Evolutionary conservation across 345 rosid species (phyloP).

Genomic region (Eucalyptus erythrocorys): DNA sequence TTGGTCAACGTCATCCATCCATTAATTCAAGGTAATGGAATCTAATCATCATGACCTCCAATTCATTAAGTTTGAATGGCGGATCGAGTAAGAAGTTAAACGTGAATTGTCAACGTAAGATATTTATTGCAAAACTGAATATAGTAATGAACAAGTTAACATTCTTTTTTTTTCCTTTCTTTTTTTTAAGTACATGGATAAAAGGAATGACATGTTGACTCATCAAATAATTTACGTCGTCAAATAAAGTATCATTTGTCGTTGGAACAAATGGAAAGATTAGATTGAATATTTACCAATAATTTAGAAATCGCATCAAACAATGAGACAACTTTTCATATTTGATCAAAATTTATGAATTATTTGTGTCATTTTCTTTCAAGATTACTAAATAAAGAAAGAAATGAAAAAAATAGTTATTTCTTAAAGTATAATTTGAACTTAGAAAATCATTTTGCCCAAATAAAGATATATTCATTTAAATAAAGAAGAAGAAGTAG

Average conservation of each 20-base stretch:
- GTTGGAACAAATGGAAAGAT: accelerated
- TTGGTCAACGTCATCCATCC: background rate
- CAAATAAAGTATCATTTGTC: too few relatives aligned
- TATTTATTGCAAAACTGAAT: background rate
- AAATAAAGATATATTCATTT: background rate
- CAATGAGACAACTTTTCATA: accelerated
- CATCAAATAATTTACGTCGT: too few relatives aligned
- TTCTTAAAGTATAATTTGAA: background rate
- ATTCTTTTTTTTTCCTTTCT: accelerated
- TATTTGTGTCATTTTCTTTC: accelerated
- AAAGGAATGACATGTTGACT: background rate
- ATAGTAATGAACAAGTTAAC: background rate
- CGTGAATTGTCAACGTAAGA: accelerated
- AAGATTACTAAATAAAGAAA: background rate
- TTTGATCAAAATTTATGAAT: accelerated
- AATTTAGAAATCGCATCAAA: accelerated
- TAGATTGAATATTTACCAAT: accelerated
- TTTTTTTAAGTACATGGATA: background rate
- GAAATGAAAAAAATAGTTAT: background rate
- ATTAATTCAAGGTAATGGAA: background rate
- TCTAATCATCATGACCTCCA: background rate
- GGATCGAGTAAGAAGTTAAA: background rate
- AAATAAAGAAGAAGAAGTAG: background rate
- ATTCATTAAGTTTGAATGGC: background rate
- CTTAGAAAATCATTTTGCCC: background rate